Evolutionary conservation across 1,139 yeast species (phyloP), one percentile per base, ranked within the genome.

Genomic region (Blastobotrys ciferrii): DNA sequence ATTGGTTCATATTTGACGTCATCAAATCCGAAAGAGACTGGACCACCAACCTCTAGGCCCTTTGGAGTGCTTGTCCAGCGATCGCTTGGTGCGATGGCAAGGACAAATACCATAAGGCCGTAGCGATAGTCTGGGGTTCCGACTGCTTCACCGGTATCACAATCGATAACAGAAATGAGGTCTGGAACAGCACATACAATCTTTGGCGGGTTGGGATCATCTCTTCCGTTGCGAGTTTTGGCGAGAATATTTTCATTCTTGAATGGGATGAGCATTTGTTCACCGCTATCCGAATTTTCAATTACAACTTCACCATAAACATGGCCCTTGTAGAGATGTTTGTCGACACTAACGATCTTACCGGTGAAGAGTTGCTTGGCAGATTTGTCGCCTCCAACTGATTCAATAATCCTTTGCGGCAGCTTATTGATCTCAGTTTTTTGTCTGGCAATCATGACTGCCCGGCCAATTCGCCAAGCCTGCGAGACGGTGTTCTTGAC

Each of bases 401-500:
- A 58, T 5, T 70, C 73, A 12, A 74, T 60, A 17, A 75, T 73
- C 30, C 58, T 51, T 6, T 62, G 58, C 0, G 77, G 71, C 5
- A 75, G 58, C 11, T 38, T 23, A 28, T 68, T 71, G 30, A 73
- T 60, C 45, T 71, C 70, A 19, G 66, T 61, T 6, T 60, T 62
- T 44, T 67, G 69, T 39, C 68, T 61, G 1, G 77, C 73, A 20
- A 68, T 57, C 28, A 58, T 56, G 7, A 75, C 72, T 1, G 76
- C 76, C 46, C 73, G 62, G 2, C 79, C 79, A 46, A 75, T 69
- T 60, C 78, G 65, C 80, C 79, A 75, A 3, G 77, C 72, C 25
- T 65, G 57, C 1, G 78, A 75, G 4, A 72, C 37, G 3, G 76
- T 43, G 42, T 48, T 45, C 47, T 37, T 37, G 15, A 59, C 53